phyloP scores from a whole-genome alignment of 139 green algal genomes.

The Picochlorum sp. region DNA sequence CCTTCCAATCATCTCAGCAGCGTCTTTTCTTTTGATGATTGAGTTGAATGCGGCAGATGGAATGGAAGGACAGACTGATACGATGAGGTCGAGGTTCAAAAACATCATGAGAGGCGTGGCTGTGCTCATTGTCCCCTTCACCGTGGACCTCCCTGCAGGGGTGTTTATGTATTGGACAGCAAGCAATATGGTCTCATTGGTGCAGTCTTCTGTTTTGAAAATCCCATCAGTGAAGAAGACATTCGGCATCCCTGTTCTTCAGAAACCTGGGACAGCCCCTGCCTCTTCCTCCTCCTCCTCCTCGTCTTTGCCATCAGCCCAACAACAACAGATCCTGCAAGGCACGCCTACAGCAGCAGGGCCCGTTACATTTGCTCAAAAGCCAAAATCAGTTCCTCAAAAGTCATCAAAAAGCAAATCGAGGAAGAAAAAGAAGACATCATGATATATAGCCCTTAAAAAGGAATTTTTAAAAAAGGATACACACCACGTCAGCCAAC shows the following conservation, averaged over 20 bases:
- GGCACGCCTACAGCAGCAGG: too few relatives aligned
- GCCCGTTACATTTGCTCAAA: too few relatives aligned
- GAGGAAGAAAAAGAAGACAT: not conserved
- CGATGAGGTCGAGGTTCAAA: slow-evolving; percentile 49
- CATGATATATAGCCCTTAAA: not conserved
- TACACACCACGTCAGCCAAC: not conserved
- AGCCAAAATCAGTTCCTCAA: too few relatives aligned
- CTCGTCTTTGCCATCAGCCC: too few relatives aligned
- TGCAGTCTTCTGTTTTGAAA: slow-evolving; percentile 30
- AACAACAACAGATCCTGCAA: too few relatives aligned
- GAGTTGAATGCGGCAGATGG: slow-evolving; percentile 58
- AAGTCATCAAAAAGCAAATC: not conserved
- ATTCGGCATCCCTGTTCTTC: slow-evolving; percentile 20
- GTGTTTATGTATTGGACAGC: slow-evolving; percentile 59
- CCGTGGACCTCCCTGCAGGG: slow-evolving; percentile 39
- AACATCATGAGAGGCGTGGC: slow-evolving; percentile 46
- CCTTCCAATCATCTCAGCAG: slow-evolving; percentile 60
- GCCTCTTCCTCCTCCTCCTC: too few relatives aligned
- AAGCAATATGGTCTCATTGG: slow-evolving; percentile 37
- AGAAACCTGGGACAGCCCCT: not conserved
- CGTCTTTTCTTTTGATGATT: slow-evolving; percentile 63
- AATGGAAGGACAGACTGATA: slow-evolving; percentile 41
- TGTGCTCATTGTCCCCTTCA: slow-evolving; percentile 59
- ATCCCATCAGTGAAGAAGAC: slow-evolving; percentile 21
- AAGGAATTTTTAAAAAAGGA: not conserved